Percentiles rank a stretch among this genome's conserved stretches.
Evolutionary conservation across 371 early-diverging fungal species (phyloP).

Genomic region (Coemansia sp.): DNA sequence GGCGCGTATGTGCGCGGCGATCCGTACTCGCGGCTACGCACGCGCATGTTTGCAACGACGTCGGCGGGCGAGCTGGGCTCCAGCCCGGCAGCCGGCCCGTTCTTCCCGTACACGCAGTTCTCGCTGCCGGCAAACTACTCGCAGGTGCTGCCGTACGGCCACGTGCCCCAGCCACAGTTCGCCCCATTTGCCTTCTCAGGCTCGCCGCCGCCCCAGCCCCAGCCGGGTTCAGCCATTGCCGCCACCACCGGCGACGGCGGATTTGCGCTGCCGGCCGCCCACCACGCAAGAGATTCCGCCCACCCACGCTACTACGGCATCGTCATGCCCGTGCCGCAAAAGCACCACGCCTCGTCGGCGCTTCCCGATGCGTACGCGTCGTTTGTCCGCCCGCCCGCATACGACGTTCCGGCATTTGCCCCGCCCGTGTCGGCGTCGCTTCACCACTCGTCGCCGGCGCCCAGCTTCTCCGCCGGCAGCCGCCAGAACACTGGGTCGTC

Average conservation of each 20-base stretch:
- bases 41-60: background rate
- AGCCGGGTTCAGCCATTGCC: slow-evolving; percentile 7
- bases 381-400: slow-evolving; percentile 5
- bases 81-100: background rate
- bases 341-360: slow-evolving; percentile 6
- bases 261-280: slow-evolving; percentile 12
- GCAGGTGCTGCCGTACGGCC: slow-evolving; percentile 27
- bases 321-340: slow-evolving; percentile 12
- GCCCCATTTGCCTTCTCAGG: slow-evolving; percentile 14
- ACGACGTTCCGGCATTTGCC: slow-evolving; percentile 6
- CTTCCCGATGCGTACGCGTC: background rate
- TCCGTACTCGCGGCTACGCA: slow-evolving; percentile 48
- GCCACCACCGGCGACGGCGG: slow-evolving; percentile 2
- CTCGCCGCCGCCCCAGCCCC: slow-evolving; percentile 5
- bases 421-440: background rate
- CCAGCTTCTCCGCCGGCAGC: slow-evolving; percentile 8
- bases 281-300: slow-evolving; percentile 7
- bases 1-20: slow-evolving; percentile 76
- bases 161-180: slow-evolving; percentile 28
- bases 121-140: slow-evolving; percentile 20
- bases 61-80: background rate
- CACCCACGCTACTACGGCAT: slow-evolving; percentile 18
- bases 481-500: slow-evolving; percentile 16
- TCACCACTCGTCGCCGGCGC: slow-evolving; percentile 8
- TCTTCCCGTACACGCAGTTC: slow-evolving; percentile 14